Percentiles rank a stretch among this genome's conserved stretches.
Evolutionary conservation across 495 filamentous ascomycete genomes (phyloP).

Genomic region (Trichoderma orchidacearum): DNA sequence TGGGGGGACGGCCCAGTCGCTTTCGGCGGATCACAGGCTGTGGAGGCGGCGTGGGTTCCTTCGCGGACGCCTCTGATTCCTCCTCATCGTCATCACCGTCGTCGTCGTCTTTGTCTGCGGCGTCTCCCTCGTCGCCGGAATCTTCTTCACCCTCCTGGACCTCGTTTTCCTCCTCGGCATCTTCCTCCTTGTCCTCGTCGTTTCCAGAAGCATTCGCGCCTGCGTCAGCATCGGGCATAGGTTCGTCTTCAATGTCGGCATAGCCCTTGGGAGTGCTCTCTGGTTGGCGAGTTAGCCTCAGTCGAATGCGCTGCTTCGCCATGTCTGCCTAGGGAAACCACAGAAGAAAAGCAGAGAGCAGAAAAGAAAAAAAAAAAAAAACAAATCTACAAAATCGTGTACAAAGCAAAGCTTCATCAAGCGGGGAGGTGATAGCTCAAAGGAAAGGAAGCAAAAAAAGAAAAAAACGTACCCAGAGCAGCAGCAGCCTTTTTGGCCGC

Average conservation of each 20-base stretch:
- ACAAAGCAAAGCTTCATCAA: too few relatives aligned
- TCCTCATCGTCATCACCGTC: constrained; percentile 19
- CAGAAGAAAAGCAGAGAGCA: neutral
- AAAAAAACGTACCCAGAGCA: constrained; percentile 22
- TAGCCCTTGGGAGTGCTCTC: constrained; percentile 37
- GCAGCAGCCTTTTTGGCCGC: constrained; percentile 31
- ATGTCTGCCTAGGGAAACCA: neutral
- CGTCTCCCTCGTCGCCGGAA: constrained; percentile 18
- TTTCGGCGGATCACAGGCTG: constrained; percentile 53
- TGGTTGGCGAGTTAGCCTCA: constrained; percentile 12
- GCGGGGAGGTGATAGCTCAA: too few relatives aligned
- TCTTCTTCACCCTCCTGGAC: constrained; percentile 27
- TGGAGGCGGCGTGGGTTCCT: constrained; percentile 39
- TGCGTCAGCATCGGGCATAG: constrained; percentile 32
- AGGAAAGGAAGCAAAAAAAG: neutral
- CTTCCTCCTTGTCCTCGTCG: constrained; percentile 19
- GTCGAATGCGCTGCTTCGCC: constrained; percentile 1
- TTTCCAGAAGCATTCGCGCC: constrained; percentile 10
- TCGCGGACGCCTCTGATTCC: constrained; percentile 19
- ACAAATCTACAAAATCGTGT: neutral
- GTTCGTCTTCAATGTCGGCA: constrained; percentile 36
- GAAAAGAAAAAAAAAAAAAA: neutral
- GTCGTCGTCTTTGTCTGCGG: constrained; percentile 16
- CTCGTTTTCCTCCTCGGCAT: constrained; percentile 15
- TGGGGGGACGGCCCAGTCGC: constrained; percentile 74